Conservation (phyloP, 2,329 filamentous ascomycete genomes). For the Aspergillus melleus region DNA sequence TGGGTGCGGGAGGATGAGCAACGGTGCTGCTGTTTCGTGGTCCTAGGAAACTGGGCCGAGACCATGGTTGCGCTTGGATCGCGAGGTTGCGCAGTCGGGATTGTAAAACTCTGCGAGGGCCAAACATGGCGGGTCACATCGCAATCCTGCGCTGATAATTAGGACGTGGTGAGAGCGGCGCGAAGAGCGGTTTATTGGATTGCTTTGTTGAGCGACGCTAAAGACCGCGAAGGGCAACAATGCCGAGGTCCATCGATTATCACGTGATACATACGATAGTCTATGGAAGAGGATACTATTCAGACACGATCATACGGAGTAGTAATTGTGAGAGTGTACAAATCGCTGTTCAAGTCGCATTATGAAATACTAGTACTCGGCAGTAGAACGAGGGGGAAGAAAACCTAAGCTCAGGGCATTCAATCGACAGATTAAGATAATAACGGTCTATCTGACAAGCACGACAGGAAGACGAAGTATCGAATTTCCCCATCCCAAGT, state of each 20-base stretch:
- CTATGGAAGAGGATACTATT: too few species aligned
- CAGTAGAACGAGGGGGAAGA: neutral
- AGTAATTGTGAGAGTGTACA: too few species aligned
- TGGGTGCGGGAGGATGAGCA: slow-evolving; percentile 16
- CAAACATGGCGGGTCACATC: slow-evolving; percentile 31
- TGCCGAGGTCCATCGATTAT: neutral
- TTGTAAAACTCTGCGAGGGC: slow-evolving; percentile 25
- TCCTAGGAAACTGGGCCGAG: slow-evolving; percentile 8
- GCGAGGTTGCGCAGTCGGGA: slow-evolving; percentile 17
- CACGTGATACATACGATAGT: neutral
- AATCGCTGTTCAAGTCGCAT: neutral
- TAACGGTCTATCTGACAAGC: neutral
- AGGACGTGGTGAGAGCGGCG: neutral
- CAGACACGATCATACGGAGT: too few species aligned
- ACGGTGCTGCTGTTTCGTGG: slow-evolving; percentile 23
- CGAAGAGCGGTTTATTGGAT: neutral
- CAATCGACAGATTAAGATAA: neutral
- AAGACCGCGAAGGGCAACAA: neutral
- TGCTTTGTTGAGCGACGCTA: neutral
- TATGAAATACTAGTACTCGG: neutral
- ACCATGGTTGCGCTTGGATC: neutral
- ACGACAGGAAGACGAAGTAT: neutral
- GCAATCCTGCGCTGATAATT: slow-evolving; percentile 4
- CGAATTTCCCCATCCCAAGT: neutral
- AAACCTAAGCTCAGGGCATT: neutral